Conservation (phyloP, 495 filamentous ascomycete species). For the Penicillium longicatenatum region DNA sequence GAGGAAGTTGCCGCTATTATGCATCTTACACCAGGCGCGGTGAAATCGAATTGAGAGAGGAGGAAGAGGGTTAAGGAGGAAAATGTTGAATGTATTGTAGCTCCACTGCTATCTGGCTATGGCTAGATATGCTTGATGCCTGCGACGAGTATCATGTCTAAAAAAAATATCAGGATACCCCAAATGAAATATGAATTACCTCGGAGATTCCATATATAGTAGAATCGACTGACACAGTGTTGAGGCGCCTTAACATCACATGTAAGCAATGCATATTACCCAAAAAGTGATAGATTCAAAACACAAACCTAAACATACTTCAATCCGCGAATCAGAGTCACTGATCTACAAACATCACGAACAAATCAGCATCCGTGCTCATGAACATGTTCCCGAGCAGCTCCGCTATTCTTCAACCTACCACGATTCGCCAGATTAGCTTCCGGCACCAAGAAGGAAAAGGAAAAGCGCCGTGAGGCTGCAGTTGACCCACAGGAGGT, state of each 20-base stretch:
- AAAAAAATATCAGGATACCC: background rate
- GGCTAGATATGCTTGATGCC: background rate
- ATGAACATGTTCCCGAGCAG: slow-evolving; percentile 6
- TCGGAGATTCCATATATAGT: background rate
- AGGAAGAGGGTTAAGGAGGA: background rate
- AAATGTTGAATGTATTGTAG: background rate
- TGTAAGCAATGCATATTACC: background rate
- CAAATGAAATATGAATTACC: background rate
- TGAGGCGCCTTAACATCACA: background rate
- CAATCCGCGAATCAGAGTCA: background rate
- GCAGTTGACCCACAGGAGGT: slow-evolving; percentile 16
- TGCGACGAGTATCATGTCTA: background rate
- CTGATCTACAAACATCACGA: background rate
- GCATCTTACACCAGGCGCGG: slow-evolving; percentile 23
- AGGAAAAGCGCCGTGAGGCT: slow-evolving; percentile 8
- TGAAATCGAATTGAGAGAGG: background rate
- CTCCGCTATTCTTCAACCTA: background rate
- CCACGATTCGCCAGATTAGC: slow-evolving; percentile 12
- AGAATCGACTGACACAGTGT: background rate
- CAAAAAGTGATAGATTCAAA: background rate
- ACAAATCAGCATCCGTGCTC: background rate
- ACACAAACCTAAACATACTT: background rate
- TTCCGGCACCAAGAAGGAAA: slow-evolving; percentile 9
- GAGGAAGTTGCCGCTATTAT: slow-evolving; percentile 38
- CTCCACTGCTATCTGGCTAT: background rate